A percentile compares a stretch with the other conserved stretches of the same genome.
Evolutionary conservation across 2,329 filamentous ascomycete genomes (phyloP).

Genomic region (Epichloe sibirici): DNA sequence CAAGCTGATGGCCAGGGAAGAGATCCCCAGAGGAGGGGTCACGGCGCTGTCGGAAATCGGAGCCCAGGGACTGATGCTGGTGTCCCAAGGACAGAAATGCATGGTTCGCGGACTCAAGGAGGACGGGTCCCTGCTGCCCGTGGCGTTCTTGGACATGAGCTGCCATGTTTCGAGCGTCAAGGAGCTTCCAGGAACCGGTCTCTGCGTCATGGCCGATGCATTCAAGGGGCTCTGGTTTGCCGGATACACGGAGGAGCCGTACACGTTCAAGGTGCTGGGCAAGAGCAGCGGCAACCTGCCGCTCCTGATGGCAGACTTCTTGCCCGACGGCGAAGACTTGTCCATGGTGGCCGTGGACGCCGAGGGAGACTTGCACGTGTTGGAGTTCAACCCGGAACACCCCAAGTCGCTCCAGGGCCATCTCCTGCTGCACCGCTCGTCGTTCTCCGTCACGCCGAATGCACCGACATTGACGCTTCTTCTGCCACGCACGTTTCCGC

Average conservation of each 20-base stretch:
- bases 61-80: constrained; percentile 76
- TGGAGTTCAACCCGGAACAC: constrained; percentile 93
- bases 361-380: constrained; percentile 73
- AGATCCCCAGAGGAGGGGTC: constrained; percentile 82
- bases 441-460: constrained; percentile 76
- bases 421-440: constrained; percentile 72
- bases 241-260: constrained; percentile 93
- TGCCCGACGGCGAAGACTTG: constrained; percentile 74
- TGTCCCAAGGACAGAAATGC: constrained; percentile 90
- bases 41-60: constrained; percentile 77
- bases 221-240: constrained; percentile 94
- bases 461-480: constrained; percentile 63
- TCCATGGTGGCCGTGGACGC: constrained; percentile 75
- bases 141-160: constrained; percentile 96
- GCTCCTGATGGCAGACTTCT: constrained; percentile 70
- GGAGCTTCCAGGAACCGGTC: constrained; percentile 68
- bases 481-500: constrained; percentile 51
- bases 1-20: constrained; percentile 78
- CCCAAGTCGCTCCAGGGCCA: constrained; percentile 87
- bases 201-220: constrained; percentile 80
- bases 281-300: constrained; percentile 72
- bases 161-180: constrained; percentile 83
- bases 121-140: constrained; percentile 80
- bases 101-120: constrained; percentile 95
- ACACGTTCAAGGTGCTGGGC: constrained; percentile 85